phyloP scores from a whole-genome alignment of 1,284 basidiomycete genomes.

The Vanrija pseudolonga region DNA sequence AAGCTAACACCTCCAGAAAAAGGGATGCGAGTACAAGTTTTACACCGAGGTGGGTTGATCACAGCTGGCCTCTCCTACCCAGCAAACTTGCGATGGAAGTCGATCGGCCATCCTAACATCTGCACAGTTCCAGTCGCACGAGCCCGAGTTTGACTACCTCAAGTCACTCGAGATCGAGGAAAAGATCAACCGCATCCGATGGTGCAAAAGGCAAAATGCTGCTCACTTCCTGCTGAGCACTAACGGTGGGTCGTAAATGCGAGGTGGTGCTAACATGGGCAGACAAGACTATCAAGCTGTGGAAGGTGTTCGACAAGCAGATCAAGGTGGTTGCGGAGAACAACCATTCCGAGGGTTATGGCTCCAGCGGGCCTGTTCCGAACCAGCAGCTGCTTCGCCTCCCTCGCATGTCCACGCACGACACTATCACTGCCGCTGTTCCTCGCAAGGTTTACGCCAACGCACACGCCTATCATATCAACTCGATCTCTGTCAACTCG shows the following conservation, averaged over 20 bases:
- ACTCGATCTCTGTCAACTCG: conserved; percentile 98
- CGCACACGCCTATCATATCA: conserved; percentile 99
- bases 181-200: conserved; percentile 99
- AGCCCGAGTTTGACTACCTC: conserved; percentile 99
- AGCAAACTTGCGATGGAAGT: neutral
- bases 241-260: conserved; percentile 63
- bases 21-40: conserved; percentile 99
- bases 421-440: conserved; percentile 97
- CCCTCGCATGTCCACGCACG: conserved; percentile 87
- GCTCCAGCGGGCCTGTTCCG: conserved; percentile 54
- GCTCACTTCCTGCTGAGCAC: conserved; percentile 97
- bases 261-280: conserved; percentile 8
- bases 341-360: conserved; percentile 79
- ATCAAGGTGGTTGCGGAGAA: conserved; percentile 95
- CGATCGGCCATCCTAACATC: neutral
- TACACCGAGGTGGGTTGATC: conserved; percentile 71
- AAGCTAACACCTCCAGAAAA: conserved; percentile 63
- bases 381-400: conserved; percentile 63
- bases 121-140: conserved; percentile 81
- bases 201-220: conserved; percentile 97
- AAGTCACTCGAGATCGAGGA: conserved; percentile 99
- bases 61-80: neutral
- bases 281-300: conserved; percentile 99
- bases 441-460: conserved; percentile 99
- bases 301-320: conserved; percentile 99